These are phyloP conservation scores for Blepharisma stoltei DNA, from an alignment of 73 alveolate species.

Conservation along the genomic window DNA sequence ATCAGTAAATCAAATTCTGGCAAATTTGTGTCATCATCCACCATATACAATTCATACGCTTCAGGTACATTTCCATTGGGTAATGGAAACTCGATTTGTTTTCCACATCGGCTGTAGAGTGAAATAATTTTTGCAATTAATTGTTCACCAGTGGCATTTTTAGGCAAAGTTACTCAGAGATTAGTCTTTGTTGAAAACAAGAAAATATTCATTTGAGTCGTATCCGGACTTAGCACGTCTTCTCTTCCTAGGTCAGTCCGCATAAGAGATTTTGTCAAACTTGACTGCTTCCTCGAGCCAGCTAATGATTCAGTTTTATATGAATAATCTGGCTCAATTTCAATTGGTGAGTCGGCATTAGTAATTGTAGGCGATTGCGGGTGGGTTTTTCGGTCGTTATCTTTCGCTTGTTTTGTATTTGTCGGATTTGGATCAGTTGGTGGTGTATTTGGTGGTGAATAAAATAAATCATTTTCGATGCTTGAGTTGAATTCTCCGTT, in stretches of 20 bases:
- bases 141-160: slow-evolving; percentile 21
- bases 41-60: slow-evolving; percentile 13
- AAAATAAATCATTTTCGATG: background rate
- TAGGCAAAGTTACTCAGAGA: background rate
- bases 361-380: background rate
- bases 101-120: background rate
- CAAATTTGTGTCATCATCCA: background rate
- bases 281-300: background rate
- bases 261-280: slow-evolving; percentile 14
- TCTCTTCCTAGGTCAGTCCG: background rate
- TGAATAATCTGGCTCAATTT: background rate
- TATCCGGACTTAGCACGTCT: background rate
- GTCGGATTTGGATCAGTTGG: background rate
- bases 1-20: slow-evolving; percentile 5
- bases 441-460: background rate
- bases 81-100: background rate
- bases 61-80: slow-evolving; percentile 8
- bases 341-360: background rate
- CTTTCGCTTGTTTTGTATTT: background rate
- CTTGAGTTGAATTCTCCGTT: background rate
- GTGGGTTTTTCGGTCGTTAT: background rate
- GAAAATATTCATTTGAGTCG: background rate
- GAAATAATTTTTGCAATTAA: slow-evolving; percentile 6
- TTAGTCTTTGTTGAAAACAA: background rate
- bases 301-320: background rate